Evolutionary conservation across 2,329 filamentous ascomycete species (phyloP).

Genomic region (Rhinocladiella mackenziei): DNA sequence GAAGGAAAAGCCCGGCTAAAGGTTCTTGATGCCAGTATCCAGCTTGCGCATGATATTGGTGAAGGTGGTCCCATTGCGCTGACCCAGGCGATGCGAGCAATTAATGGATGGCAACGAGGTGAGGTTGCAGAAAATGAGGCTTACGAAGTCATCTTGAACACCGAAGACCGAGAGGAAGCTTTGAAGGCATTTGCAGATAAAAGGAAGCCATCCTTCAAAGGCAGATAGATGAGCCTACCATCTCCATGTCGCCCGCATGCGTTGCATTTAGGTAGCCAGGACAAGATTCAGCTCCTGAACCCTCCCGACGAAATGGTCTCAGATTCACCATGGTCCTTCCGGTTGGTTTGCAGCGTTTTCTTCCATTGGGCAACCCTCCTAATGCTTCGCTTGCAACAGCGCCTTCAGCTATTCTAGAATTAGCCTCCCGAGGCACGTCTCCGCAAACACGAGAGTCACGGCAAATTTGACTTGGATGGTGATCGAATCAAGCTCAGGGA

Average conservation of each 20-base stretch:
- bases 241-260: too few relatives aligned
- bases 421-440: constrained; percentile 14
- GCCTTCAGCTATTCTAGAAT: constrained; percentile 18
- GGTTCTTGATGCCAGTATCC: constrained; percentile 71
- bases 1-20: constrained; percentile 59
- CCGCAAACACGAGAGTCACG: constrained; percentile 18
- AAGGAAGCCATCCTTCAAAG: constrained; percentile 64
- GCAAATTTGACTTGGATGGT: too few relatives aligned
- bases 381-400: constrained; percentile 36
- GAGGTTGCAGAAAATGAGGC: constrained; percentile 81
- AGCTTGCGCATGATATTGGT: constrained; percentile 78
- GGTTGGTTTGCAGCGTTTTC: too few relatives aligned
- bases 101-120: constrained; percentile 60
- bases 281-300: not conserved
- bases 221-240: too few relatives aligned
- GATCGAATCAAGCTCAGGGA: too few relatives aligned
- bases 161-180: constrained; percentile 84
- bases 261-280: too few relatives aligned
- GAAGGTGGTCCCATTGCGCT: constrained; percentile 84
- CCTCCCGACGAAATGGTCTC: constrained; percentile 51
- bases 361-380: constrained; percentile 75
- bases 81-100: constrained; percentile 72
- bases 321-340: too few relatives aligned
- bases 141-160: constrained; percentile 77
- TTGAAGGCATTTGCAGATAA: constrained; percentile 78